Base-by-base conservation (phyloP, 169 alveolate species). In the Plasmodium berghei region DNA sequence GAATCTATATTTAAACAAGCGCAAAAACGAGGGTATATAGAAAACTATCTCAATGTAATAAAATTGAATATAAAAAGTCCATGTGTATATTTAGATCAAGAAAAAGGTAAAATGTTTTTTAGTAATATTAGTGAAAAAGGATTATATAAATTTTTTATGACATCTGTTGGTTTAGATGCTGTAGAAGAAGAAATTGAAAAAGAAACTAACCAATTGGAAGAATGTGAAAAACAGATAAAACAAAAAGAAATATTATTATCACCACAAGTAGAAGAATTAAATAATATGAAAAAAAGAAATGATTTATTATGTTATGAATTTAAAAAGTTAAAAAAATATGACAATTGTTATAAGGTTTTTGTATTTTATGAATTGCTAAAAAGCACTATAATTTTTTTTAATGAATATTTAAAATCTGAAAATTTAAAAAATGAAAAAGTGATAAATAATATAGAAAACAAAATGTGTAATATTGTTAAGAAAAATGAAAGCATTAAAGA, bases 31-130 rank as follows among this genome's bases (percentile, higher is more conserved):
- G 75, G 74, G 72, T 88, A 26, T 90, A 92, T 59, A 16, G 93
- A 83, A 3, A 61, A 49, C 34, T 58, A 49, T 22, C 26, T 63
- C 1, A 28, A 40, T 56, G 20, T 34, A 49, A 61, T 83, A 22
- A 55, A 83, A 45, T 28, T 58, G 18, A 89, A 93, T 93, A 93
- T 93, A 9, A 91, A 91, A 48, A 92, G 91, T 9, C 96, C 96
- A 14, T 90, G 95, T 48, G 93, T 93, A 6, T 94, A 94, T 73
- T 90, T 94, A 92, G 96, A 94, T 85, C 96, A 94, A 93, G 96
- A 94, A 87, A 73, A 90, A 48, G 89, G 96, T 63, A 94, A 94
- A 42, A 71, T 88, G 48, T 94, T 92, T 87, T 94, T 94, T 49
- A 88, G 91, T 69, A 94, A 87, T 1, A 80, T 93, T 5, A 94